phyloP scores from a whole-genome alignment of 2,329 filamentous ascomycete genomes.

The Aaosphaeria arxii region DNA sequence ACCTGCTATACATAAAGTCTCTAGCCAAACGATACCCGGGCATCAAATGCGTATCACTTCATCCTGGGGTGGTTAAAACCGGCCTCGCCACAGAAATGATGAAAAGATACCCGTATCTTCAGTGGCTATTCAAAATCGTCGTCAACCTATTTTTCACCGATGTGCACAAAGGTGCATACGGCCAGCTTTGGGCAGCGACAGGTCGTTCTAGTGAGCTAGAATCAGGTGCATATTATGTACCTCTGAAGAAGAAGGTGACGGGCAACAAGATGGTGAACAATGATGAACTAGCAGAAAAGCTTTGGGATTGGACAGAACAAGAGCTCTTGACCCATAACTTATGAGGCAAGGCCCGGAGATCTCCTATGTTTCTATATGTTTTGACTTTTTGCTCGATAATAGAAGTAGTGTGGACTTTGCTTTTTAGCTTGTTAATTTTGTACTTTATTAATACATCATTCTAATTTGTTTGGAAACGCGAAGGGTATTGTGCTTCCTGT shows the following conservation, averaged over 20 bases:
- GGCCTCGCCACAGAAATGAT: constrained; percentile 22
- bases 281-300: constrained; percentile 5
- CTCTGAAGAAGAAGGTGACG: constrained; percentile 7
- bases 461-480: too few species aligned
- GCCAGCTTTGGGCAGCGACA: constrained; percentile 43
- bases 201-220: constrained; percentile 16
- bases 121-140: constrained; percentile 8
- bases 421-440: too few species aligned
- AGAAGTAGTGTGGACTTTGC: too few species aligned
- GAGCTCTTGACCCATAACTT: constrained; percentile 2
- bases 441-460: too few species aligned
- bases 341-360: too few species aligned
- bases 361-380: too few species aligned
- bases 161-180: constrained; percentile 40
- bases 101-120: constrained; percentile 31
- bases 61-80: constrained; percentile 44
- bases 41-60: constrained; percentile 37
- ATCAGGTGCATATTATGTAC: constrained; percentile 39
- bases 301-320: constrained; percentile 20
- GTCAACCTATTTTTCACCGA: too few species aligned
- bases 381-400: too few species aligned
- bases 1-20: constrained; percentile 40
- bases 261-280: constrained; percentile 3
- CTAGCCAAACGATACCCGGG: constrained; percentile 41
- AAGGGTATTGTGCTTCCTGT: too few species aligned